Evolutionary conservation across 768 basidiomycete species (phyloP).

Genomic region (Rhizopogon salebrosus): DNA sequence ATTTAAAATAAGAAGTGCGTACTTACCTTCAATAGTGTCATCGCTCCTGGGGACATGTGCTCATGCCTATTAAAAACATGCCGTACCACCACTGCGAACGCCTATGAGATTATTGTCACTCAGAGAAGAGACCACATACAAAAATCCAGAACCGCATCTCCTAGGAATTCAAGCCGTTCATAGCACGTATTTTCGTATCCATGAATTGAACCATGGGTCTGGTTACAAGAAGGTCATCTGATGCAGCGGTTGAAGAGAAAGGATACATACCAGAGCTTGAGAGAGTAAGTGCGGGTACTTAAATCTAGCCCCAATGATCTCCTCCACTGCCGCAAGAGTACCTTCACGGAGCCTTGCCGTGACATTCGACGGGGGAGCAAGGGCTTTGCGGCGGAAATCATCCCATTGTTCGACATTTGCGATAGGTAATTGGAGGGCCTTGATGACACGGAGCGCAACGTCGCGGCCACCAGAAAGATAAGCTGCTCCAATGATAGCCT

Average conservation of each 20-base stretch:
- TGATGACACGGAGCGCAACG: slow-evolving; percentile 56
- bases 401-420: slow-evolving; percentile 62
- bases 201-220: slow-evolving; percentile 65
- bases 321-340: slow-evolving; percentile 52
- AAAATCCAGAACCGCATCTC: slow-evolving; percentile 83
- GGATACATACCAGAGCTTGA: slow-evolving; percentile 58
- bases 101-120: neutral
- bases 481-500: slow-evolving; percentile 81
- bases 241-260: neutral
- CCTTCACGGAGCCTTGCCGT: slow-evolving; percentile 42
- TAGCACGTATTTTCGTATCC: slow-evolving; percentile 54
- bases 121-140: slow-evolving; percentile 38
- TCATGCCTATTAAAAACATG: slow-evolving; percentile 64
- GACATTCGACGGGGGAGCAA: slow-evolving; percentile 38
- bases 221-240: slow-evolving; percentile 27
- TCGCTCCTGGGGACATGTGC: slow-evolving; percentile 64
- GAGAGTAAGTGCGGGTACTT: slow-evolving; percentile 56
- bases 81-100: slow-evolving; percentile 58
- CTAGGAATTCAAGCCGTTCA: slow-evolving; percentile 79
- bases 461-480: slow-evolving; percentile 72
- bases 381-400: slow-evolving; percentile 52
- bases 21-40: slow-evolving; percentile 72
- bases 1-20: neutral
- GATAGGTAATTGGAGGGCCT: slow-evolving; percentile 62
- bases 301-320: slow-evolving; percentile 60